Percentiles rank a stretch among this genome's conserved stretches.
These are phyloP conservation scores for Magnusiomyces paraingens DNA, from an alignment of 1,139 yeast genomes.

Conservation along the genomic window DNA sequence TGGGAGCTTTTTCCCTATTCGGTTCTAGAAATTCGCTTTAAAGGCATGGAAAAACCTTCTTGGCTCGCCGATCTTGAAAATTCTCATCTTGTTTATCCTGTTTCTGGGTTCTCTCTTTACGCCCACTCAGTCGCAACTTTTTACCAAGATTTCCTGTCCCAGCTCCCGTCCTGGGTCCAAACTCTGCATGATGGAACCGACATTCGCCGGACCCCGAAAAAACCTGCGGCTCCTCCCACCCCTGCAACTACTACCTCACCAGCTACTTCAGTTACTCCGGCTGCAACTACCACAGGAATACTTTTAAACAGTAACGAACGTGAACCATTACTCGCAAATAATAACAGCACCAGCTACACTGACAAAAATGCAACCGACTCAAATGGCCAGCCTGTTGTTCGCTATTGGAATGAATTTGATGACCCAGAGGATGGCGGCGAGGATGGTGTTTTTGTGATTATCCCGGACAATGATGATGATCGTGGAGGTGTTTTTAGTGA, in stretches of 20 bases:
- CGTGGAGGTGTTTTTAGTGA: slow-evolving; percentile 29
- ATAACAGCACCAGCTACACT: slow-evolving; percentile 15
- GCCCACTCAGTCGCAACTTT: slow-evolving; percentile 26
- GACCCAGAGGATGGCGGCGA: slow-evolving; percentile 48
- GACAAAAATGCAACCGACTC: slow-evolving; percentile 12
- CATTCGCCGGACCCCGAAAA: slow-evolving; percentile 30
- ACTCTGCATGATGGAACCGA: slow-evolving; percentile 31
- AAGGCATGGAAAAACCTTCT: slow-evolving; percentile 34
- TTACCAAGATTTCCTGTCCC: slow-evolving; percentile 18
- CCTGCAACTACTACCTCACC: no score
- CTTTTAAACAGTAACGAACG: slow-evolving; percentile 8
- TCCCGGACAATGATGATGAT: slow-evolving; percentile 27
- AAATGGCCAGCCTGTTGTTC: slow-evolving; percentile 33
- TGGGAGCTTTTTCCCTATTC: slow-evolving; percentile 41
- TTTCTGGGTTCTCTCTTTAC: slow-evolving; percentile 33
- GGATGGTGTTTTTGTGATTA: slow-evolving; percentile 31
- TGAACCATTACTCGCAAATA: slow-evolving; percentile 10
- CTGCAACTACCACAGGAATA: background rate
- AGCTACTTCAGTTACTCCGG: background rate
- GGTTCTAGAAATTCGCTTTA: slow-evolving; percentile 42
- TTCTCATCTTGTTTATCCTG: slow-evolving; percentile 35
- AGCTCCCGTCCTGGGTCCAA: slow-evolving; percentile 33
- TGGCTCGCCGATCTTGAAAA: slow-evolving; percentile 35
- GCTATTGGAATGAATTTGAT: slow-evolving; percentile 73
- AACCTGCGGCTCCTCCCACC: background rate